Percentiles rank a stretch among this genome's conserved stretches.
phyloP scores from a whole-genome alignment of 257 asterid genomes.

The Perilla frutescens region DNA sequence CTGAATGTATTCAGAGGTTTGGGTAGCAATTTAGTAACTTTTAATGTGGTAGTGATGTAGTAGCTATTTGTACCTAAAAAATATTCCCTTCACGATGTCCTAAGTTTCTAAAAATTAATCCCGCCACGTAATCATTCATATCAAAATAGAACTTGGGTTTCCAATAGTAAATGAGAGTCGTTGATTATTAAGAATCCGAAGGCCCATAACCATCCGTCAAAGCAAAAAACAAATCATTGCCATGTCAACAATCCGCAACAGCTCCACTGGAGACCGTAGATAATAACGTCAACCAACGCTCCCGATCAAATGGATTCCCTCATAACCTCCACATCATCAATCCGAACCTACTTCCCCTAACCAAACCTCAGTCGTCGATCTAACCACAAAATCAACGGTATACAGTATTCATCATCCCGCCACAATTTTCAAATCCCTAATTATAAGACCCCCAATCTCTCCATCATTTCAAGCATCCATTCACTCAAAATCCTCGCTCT shows the following conservation, averaged over 20 bases:
- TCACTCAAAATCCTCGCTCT: background rate
- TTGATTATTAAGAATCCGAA: background rate
- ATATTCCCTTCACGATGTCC: too few relatives aligned
- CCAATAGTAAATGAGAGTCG: background rate
- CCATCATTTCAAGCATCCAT: background rate
- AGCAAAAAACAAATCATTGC: background rate
- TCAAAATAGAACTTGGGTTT: too few relatives aligned
- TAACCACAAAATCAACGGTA: conserved; percentile 11
- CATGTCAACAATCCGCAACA: conserved; percentile 25
- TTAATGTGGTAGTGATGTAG: too few relatives aligned
- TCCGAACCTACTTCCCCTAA: background rate
- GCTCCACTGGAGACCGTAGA: conserved; percentile 7
- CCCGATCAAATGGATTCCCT: background rate
- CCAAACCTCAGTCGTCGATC: conserved; percentile 1
- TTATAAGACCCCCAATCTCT: conserved; percentile 18
- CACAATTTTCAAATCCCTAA: conserved; percentile 29
- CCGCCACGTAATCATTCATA: too few relatives aligned
- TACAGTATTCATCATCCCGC: conserved; percentile 28
- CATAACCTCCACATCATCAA: conserved; percentile 24
- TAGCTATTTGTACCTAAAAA: too few relatives aligned
- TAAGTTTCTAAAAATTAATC: too few relatives aligned
- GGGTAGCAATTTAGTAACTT: too few relatives aligned
- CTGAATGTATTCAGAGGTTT: too few relatives aligned
- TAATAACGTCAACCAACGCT: background rate
- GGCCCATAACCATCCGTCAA: background rate